phyloP scores from a whole-genome alignment of 1,284 basidiomycete genomes.

The Vanrija pseudolonga region DNA sequence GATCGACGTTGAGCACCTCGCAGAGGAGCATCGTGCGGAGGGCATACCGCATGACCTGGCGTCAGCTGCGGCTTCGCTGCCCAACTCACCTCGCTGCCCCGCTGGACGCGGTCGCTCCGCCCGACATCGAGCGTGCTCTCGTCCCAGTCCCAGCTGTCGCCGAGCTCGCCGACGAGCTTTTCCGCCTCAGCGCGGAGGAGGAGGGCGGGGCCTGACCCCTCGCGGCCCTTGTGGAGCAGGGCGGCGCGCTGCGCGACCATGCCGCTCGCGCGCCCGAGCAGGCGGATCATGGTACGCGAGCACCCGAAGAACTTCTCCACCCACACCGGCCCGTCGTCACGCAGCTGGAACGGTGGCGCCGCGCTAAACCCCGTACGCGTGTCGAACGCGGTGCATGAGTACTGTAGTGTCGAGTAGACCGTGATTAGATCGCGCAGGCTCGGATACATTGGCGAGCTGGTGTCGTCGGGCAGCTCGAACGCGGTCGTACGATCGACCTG shows the following conservation, averaged over 20 bases:
- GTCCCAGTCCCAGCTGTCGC: slow-evolving; percentile 11
- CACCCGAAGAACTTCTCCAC: slow-evolving; percentile 23
- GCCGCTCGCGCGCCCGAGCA: slow-evolving; percentile 14
- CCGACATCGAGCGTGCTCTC: slow-evolving; percentile 10
- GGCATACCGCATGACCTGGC: slow-evolving; percentile 9
- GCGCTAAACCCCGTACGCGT: not conserved
- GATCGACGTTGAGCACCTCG: slow-evolving; percentile 16
- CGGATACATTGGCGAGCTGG: slow-evolving; percentile 6
- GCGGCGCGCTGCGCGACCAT: slow-evolving; percentile 14
- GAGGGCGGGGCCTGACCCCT: not conserved
- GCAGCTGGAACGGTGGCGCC: slow-evolving; percentile 4
- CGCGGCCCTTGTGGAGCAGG: slow-evolving; percentile 5
- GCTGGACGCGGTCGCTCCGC: slow-evolving; percentile 12
- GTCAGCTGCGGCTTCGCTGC: not conserved
- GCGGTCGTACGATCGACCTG: slow-evolving; percentile 10
- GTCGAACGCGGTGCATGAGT: slow-evolving; percentile 7
- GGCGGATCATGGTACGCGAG: slow-evolving; percentile 13
- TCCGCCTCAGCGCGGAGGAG: slow-evolving; percentile 11
- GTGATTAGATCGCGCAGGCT: slow-evolving; percentile 18
- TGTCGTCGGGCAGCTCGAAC: slow-evolving; percentile 10
- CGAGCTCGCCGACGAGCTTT: slow-evolving; percentile 6
- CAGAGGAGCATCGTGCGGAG: slow-evolving; percentile 18
- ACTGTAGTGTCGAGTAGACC: slow-evolving; percentile 16
- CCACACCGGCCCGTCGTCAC: slow-evolving; percentile 13
- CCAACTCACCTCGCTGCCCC: slow-evolving; percentile 13